These are phyloP conservation scores for Acanthamoeba culbertsoni DNA, from an alignment of 208 protist genomes.

Conservation along the genomic window DNA sequence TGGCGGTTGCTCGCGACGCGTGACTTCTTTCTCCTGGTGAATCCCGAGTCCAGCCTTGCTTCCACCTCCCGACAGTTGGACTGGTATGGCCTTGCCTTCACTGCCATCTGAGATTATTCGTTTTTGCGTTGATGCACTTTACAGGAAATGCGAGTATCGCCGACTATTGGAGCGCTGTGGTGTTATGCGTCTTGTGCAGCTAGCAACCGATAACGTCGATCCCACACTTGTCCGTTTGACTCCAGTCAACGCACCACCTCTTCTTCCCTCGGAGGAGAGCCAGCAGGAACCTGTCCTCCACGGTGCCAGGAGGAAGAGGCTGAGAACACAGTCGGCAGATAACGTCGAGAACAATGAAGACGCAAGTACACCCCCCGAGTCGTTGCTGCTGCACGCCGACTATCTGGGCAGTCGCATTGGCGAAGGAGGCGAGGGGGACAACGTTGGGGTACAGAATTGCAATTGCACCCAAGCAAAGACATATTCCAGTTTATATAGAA, in stretches of 20 bases:
- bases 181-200: background rate
- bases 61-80: background rate
- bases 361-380: background rate
- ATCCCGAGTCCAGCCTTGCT: background rate
- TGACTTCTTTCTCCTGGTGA: background rate
- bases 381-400: background rate
- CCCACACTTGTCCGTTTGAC: background rate
- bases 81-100: background rate
- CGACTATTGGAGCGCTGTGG: background rate
- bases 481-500: too few species aligned
- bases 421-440: background rate
- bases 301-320: background rate
- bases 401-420: background rate
- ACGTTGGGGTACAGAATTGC: background rate
- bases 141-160: background rate
- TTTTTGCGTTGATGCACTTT: background rate
- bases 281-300: too few species aligned
- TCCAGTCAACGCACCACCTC: background rate
- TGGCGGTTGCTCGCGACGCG: background rate
- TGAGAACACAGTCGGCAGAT: background rate
- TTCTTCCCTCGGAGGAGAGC: too few species aligned
- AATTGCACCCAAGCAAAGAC: too few species aligned
- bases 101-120: background rate
- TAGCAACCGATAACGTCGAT: background rate
- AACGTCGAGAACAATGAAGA: background rate